Evolutionary conservation across 495 filamentous ascomycete species (phyloP).

Genomic region (Amorphotheca resinae): DNA sequence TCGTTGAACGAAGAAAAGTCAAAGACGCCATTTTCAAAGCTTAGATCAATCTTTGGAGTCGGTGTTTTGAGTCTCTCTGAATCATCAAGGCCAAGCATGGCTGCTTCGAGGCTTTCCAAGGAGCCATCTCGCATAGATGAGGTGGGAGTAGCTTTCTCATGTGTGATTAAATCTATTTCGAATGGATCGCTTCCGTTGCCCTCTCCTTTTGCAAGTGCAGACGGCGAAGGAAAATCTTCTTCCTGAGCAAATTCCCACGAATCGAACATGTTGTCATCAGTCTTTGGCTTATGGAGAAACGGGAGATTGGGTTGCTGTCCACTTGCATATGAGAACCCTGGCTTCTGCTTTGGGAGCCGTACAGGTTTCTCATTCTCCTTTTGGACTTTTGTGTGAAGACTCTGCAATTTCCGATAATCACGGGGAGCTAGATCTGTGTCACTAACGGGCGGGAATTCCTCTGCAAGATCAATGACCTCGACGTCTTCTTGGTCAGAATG

Average conservation of each 20-base stretch:
- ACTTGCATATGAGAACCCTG: constrained; percentile 21
- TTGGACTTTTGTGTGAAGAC: constrained; percentile 21
- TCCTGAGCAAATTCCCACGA: constrained; percentile 25
- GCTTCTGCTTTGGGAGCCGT: constrained; percentile 24
- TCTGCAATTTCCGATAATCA: constrained; percentile 23
- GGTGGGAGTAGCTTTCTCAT: background rate
- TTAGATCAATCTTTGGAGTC: constrained; percentile 1
- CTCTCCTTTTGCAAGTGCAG: constrained; percentile 16
- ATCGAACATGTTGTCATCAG: constrained; percentile 19
- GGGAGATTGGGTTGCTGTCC: constrained; percentile 13
- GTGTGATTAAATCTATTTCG: background rate
- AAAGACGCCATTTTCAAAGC: constrained; percentile 12
- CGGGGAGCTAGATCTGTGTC: constrained; percentile 19
- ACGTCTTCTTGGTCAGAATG: constrained; percentile 19
- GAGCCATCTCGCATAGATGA: constrained; percentile 17
- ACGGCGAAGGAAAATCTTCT: constrained; percentile 32
- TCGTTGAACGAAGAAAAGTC: constrained; percentile 24
- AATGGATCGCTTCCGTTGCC: background rate
- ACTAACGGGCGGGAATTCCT: constrained; percentile 14
- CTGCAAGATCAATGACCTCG: constrained; percentile 25
- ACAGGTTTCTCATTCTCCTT: constrained; percentile 4
- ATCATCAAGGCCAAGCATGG: constrained; percentile 20
- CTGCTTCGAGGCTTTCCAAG: constrained; percentile 15
- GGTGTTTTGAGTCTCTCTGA: constrained; percentile 9
- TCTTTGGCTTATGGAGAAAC: constrained; percentile 4